Evolutionary conservation across 805 yeast species (phyloP), one percentile per base, ranked within the genome.

Genomic region (Saitoella complicata): DNA sequence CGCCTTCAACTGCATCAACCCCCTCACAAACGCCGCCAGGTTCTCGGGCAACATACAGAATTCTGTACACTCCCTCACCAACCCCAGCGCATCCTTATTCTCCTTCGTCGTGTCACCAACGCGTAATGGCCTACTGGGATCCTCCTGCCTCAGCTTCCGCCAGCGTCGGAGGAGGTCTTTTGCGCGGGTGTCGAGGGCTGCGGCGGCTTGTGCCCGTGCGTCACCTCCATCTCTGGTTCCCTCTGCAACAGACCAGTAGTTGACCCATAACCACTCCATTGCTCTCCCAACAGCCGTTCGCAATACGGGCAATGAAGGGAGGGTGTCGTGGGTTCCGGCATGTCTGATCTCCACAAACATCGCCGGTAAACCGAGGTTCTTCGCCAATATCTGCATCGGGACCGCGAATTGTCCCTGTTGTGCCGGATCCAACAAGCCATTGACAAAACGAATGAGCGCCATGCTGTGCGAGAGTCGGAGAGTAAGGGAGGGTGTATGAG

Each of bases 281-380:
- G 94, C 94, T 41, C 71, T 64, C 4, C 60, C 55, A 1, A 75
- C 62, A 9, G 78, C 72, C n/a, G 65, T 56, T 36, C 93, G 66
- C n/a, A 87, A 65, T 61, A 81, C 68, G 37, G 71, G 75, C 38
- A 84, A 53, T 32, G 80, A 68, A 1, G 96, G 95, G 30, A 91
- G 60, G 10, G 36, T 10, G 11, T 67, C 65, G 59, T 91, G 98
- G 0, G 98, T 88, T 4, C 93, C 87, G 54, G 75, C 72, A 59
- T 91, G 97, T 45, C 98, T 69, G 32, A 85, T 57, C 55, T 91
- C 98, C 0, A 91, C 98, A 60, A 91, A 85, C 55, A 72, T 72
- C 32, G 78, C 68, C 0, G 97, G 95, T 29, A 91, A 64, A 1
- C 73, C 71, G 21, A 83, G 61, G 39, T 71, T 70, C 44, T 65